phyloP scores from a whole-genome alignment of 2,329 filamentous ascomycete genomes.

The Fonsecaea pedrosoi region DNA sequence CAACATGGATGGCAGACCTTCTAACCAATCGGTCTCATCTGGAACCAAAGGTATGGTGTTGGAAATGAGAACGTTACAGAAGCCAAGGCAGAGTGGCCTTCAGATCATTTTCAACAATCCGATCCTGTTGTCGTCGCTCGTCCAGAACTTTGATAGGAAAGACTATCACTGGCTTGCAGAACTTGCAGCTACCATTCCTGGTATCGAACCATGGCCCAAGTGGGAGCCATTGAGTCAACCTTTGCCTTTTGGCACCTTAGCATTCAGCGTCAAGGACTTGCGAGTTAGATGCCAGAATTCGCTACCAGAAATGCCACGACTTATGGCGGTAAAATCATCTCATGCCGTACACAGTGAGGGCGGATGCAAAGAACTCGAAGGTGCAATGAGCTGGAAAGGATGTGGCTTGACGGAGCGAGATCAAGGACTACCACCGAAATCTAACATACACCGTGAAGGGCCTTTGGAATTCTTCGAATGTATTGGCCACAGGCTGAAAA shows the following conservation, averaged over 20 bases:
- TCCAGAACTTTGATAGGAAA: conserved; percentile 8
- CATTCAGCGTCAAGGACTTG: neutral
- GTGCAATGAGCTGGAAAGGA: neutral
- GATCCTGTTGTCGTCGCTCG: neutral
- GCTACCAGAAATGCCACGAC: neutral
- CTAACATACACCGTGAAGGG: neutral
- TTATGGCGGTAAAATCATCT: neutral
- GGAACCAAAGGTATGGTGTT: neutral
- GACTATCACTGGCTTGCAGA: neutral
- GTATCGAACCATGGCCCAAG: neutral
- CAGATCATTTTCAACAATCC: neutral
- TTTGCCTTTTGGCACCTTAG: neutral
- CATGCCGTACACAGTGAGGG: neutral
- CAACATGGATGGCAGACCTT: neutral
- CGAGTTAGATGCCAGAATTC: neutral
- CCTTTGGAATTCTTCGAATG: neutral
- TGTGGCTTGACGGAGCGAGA: neutral
- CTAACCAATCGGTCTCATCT: neutral
- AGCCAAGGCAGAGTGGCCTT: neutral
- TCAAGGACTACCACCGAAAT: neutral
- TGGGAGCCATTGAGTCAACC: neutral
- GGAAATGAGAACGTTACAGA: neutral
- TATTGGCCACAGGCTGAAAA: neutral
- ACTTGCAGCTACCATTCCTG: neutral
- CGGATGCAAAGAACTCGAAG: neutral